Evolutionary conservation across 257 asterid genomes (phyloP), one percentile per base, ranked within the genome.

Genomic region (Solanum ossicruentum): DNA sequence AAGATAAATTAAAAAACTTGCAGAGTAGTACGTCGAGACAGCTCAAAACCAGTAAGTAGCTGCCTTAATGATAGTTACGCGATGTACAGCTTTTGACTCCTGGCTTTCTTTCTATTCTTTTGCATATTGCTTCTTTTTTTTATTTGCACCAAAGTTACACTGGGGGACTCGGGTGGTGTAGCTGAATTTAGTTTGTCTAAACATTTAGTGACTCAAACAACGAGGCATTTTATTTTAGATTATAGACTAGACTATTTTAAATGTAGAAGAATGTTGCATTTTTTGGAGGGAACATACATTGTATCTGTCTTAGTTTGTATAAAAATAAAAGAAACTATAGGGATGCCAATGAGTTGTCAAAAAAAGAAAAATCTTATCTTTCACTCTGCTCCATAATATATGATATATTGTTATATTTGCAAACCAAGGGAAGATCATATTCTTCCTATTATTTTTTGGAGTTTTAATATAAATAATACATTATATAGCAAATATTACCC

Each of bases 1-100:
- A 98, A 41, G 98, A 97, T 69, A 92, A 84, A 98, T 97, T 88
- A 97, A 95, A 93, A 97, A 92, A 88, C 94, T 97, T 21, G 99
- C 99, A 0, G 96, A 91, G 89, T 94, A 95, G 86, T 97, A 97
- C 11, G 92, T 94, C 32, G 98, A 95, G 89, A 84, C 98, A 47
- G 91, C 98, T 67, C 99, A 88, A 85, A 21, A 78, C 28, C 85
- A 85, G 67, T 56, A 85, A 73, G 83, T 69, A 80, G 88, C 28
- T 47, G 10, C 5, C 12, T 69, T 18, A 4, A n/a, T 83, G 49
- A 21, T 57, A 80, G n/a, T 21, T 55, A 49, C 43, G 39, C 2
- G 57, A 71, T 47, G 81, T 83, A 83, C 79, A 83, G 57, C 70
- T 69, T 67, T 67, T 15, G n/a, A 77, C 10, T 78, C 47, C 49